phyloP scores from a whole-genome alignment of 306 rosid species.

The Inga laurina region DNA sequence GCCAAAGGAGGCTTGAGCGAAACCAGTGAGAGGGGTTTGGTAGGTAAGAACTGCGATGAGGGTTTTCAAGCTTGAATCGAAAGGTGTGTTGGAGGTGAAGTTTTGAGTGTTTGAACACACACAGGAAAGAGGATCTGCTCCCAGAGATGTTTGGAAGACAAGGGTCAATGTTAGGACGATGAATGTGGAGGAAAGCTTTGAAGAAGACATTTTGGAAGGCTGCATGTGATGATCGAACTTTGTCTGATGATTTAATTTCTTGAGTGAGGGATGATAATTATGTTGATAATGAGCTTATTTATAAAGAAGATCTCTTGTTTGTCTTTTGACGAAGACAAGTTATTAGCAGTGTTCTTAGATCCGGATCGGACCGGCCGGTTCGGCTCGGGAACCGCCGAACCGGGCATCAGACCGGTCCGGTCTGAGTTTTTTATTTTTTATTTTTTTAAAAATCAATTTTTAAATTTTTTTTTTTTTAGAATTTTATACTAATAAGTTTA shows the following conservation, averaged over 20 bases:
- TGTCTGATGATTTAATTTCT: not conserved
- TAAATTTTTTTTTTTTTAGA: no score
- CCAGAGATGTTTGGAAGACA: conserved; percentile 44
- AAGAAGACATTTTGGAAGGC: not conserved
- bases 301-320: not conserved
- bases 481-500: no score
- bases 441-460: no score
- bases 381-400: no score
- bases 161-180: not conserved
- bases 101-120: conserved; percentile 51
- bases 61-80: conserved; percentile 27
- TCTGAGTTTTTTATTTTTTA: no score
- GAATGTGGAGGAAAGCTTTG: not conserved
- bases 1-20: conserved; percentile 29
- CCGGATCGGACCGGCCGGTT: no score
- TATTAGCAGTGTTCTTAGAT: not conserved
- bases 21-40: conserved; percentile 39
- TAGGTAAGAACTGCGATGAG: conserved; percentile 19
- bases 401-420: no score
- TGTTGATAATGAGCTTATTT: not conserved
- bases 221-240: not conserved
- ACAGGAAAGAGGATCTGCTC: conserved; percentile 44
- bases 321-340: not conserved
- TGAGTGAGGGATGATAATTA: not conserved
- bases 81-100: conserved; percentile 44